Percentiles rank a stretch among this genome's conserved stretches.
phyloP scores from a whole-genome alignment of 1,284 basidiomycete genomes.

The Trametes hirsuta region DNA sequence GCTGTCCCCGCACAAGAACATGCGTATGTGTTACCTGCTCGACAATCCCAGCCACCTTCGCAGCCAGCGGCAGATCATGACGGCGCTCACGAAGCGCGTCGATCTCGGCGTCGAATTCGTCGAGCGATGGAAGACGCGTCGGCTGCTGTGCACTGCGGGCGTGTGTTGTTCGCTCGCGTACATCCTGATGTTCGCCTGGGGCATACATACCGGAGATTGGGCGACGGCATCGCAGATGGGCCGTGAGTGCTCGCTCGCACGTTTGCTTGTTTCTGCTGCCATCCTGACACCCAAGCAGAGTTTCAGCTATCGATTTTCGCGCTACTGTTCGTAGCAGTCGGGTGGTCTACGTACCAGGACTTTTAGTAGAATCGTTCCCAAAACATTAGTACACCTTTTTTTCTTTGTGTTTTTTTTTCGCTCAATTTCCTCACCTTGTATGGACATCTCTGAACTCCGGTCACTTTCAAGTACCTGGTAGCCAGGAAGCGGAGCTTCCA shows the following conservation, averaged over 20 bases:
- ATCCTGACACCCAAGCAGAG: too few relatives aligned
- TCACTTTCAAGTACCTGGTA: too few relatives aligned
- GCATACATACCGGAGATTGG: slow-evolving; percentile 8
- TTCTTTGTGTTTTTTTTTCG: too few relatives aligned
- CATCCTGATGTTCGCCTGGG: slow-evolving; percentile 16
- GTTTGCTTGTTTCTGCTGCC: too few relatives aligned
- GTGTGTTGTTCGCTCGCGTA: neutral
- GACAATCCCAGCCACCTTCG: slow-evolving; percentile 14
- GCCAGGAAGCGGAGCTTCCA: too few relatives aligned
- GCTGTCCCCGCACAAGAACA: slow-evolving; percentile 19
- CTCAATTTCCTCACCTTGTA: too few relatives aligned
- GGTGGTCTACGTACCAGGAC: too few relatives aligned
- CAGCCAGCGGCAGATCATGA: slow-evolving; percentile 20
- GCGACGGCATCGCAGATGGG: slow-evolving; percentile 23
- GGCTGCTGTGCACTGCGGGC: slow-evolving; percentile 8
- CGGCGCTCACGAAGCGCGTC: slow-evolving; percentile 11
- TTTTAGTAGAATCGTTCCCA: too few relatives aligned
- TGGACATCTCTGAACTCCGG: too few relatives aligned
- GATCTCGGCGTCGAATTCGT: slow-evolving; percentile 27
- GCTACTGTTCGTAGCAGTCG: too few relatives aligned
- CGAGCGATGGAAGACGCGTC: slow-evolving; percentile 20
- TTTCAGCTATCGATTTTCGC: slow-evolving; percentile 15
- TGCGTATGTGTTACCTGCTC: slow-evolving; percentile 26
- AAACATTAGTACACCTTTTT: too few relatives aligned
- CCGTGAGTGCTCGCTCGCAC: slow-evolving; percentile 4